Percentiles rank a stretch among this genome's conserved stretches.
phyloP scores from a whole-genome alignment of 2,329 filamentous ascomycete species.

The Xylaria sp. region DNA sequence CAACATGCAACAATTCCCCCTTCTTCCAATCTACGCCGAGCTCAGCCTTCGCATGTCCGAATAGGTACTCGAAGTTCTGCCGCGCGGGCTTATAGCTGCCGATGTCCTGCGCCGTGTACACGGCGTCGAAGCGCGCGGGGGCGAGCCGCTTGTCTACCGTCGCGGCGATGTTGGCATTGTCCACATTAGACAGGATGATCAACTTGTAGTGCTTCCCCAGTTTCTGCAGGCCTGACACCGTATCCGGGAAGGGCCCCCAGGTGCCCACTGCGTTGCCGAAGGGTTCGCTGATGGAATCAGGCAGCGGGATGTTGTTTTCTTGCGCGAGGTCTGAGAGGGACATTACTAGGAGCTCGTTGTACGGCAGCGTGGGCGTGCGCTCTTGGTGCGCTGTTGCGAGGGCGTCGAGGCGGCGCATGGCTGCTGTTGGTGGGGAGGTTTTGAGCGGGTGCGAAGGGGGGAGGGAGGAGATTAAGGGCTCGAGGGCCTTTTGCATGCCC shows the following conservation, averaged over 20 bases:
- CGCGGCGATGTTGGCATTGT: constrained; percentile 50
- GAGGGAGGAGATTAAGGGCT: constrained; percentile 57
- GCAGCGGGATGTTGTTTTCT: constrained; percentile 54
- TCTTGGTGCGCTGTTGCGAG: constrained; percentile 62
- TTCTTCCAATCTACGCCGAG: constrained; percentile 63
- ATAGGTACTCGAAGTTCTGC: constrained; percentile 74
- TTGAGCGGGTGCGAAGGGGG: constrained; percentile 51
- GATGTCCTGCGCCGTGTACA: constrained; percentile 77
- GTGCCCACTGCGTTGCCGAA: constrained; percentile 64
- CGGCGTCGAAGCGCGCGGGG: constrained; percentile 66
- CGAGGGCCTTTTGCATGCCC: constrained; percentile 68
- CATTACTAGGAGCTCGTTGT: constrained; percentile 67
- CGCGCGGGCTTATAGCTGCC: constrained; percentile 76
- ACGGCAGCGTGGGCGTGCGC: constrained; percentile 66
- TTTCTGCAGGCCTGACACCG: constrained; percentile 61
- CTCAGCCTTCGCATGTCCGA: constrained; percentile 62
- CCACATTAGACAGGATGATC: constrained; percentile 65
- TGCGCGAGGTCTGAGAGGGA: constrained; percentile 60
- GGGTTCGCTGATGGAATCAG: constrained; percentile 54
- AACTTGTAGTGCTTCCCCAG: constrained; percentile 66
- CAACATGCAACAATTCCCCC: constrained; percentile 72
- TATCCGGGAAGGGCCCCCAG: constrained; percentile 70
- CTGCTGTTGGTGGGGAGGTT: constrained; percentile 53
- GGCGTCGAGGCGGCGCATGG: constrained; percentile 57
- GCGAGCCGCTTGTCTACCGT: constrained; percentile 55